Evolutionary conservation across 176 grass and related monocot genomes (phyloP).

Genomic region (Eragrostis curvula): DNA sequence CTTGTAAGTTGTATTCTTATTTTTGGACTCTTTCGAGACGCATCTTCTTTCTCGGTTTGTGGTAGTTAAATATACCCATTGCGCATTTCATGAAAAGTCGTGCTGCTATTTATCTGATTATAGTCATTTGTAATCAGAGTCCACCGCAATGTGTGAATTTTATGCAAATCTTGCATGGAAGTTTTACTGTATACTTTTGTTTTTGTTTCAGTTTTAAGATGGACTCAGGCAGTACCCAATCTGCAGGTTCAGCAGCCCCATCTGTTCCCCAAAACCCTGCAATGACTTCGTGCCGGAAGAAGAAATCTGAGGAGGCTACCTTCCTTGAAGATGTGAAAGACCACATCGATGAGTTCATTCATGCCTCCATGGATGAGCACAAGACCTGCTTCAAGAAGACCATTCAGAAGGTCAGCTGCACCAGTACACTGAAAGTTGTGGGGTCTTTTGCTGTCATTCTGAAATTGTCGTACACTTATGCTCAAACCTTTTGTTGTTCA

Average conservation of each 20-base stretch:
- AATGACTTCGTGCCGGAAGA: no score
- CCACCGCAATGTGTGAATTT: neutral
- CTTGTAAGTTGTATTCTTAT: neutral
- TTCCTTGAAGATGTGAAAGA: slow-evolving; percentile 89
- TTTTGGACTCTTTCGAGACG: no score
- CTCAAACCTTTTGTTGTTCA: neutral
- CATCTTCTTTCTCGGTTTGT: no score
- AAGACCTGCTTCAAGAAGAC: slow-evolving; percentile 94
- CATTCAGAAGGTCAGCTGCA: slow-evolving; percentile 66
- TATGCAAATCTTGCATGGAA: neutral
- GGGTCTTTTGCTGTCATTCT: neutral
- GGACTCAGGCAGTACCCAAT: no score
- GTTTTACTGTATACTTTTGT: neutral
- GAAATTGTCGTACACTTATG: neutral
- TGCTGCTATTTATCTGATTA: neutral
- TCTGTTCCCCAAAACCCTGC: no score
- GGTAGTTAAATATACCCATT: no score
- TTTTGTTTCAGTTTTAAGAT: no score
- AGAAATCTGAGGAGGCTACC: no score
- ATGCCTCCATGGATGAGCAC: slow-evolving; percentile 96
- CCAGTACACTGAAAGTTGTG: neutral
- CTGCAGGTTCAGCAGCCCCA: no score
- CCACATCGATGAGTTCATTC: slow-evolving; percentile 89
- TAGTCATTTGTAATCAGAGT: neutral
- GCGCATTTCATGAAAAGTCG: neutral